Evolutionary conservation across 2,329 filamentous ascomycete genomes (phyloP).

Genomic region (Lasiodiplodia sp.): DNA sequence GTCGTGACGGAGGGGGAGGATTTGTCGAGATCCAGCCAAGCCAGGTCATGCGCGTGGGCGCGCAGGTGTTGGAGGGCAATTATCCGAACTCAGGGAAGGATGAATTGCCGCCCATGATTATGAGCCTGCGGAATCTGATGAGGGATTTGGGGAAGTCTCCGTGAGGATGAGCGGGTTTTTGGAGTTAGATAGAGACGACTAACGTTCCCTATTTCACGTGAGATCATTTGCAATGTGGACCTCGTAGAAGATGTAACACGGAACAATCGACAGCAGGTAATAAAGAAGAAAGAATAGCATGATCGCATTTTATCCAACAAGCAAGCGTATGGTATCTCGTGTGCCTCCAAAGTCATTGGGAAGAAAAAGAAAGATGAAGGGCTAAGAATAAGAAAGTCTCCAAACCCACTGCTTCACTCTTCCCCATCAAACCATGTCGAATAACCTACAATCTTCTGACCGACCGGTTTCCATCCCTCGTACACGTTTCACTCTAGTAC

Average conservation of each 20-base stretch:
- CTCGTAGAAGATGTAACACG: no score
- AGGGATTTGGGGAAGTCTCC: constrained; percentile 33
- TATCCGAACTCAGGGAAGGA: constrained; percentile 33
- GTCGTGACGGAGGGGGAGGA: no score
- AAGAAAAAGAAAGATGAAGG: not conserved
- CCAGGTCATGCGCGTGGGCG: constrained; percentile 33
- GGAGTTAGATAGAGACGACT: no score
- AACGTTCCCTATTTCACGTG: no score
- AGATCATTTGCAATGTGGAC: no score
- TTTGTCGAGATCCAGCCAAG: constrained; percentile 32
- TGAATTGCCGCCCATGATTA: constrained; percentile 35
- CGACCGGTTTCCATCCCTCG: not conserved
- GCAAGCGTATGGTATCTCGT: constrained; percentile 20
- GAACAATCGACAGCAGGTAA: no score
- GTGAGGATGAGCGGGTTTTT: not conserved
- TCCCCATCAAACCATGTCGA: not conserved
- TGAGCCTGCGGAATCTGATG: constrained; percentile 35
- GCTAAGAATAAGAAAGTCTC: not conserved
- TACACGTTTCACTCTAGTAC: constrained; percentile 15
- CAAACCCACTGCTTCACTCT: not conserved
- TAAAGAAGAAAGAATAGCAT: not conserved
- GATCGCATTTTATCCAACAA: constrained; percentile 10
- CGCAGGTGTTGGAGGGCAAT: constrained; percentile 34
- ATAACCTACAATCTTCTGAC: not conserved
- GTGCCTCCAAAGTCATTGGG: not conserved